Conservation (phyloP, 129 eudicot genomes). For the carrot (Daucus carota) region DH1_v3.0 NC_030384.2:21079501-21080000, state of each 20-base stretch:
- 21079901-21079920: constrained; percentile 90
- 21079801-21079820: neutral
- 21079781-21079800: neutral
- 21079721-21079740: constrained; percentile 96
- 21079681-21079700: constrained; percentile 81
- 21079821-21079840: neutral
- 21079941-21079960: constrained; percentile 55
- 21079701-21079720: constrained; percentile 84
- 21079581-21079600: constrained; percentile 82
- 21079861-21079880: constrained; percentile 3
- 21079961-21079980: constrained; percentile 92
- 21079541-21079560: constrained; percentile 94
- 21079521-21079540: constrained; percentile 82
- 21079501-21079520: constrained; percentile 88
- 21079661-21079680: constrained; percentile 97
- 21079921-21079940: constrained; percentile 89
- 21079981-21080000: constrained; percentile 94
- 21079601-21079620: constrained; percentile 65
- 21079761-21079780: constrained; percentile 30
- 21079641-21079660: constrained; percentile 92
- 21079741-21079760: constrained; percentile 84
- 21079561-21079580: constrained; percentile 89
- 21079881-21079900: constrained; percentile 60
- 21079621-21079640: constrained; percentile 77
- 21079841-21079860: neutral